Conservation (phyloP, 1,284 basidiomycete genomes). For the Ceratobasidium sp. region DNA sequence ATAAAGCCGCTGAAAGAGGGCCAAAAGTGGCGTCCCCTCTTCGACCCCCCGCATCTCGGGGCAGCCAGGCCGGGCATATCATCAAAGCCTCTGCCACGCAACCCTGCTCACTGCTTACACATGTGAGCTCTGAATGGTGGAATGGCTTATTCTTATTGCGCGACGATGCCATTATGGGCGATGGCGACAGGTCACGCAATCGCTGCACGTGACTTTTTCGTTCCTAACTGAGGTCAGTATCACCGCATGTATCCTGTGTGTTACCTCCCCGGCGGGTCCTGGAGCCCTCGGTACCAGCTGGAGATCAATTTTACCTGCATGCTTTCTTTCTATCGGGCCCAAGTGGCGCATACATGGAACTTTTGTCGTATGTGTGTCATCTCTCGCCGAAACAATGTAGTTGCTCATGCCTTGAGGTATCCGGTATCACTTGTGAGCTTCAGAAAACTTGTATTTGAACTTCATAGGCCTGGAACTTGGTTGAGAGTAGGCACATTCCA, state of each 20-base stretch:
- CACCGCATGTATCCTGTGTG: slow-evolving; percentile 9
- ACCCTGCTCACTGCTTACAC: not conserved
- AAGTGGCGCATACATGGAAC: not conserved
- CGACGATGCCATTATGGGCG: slow-evolving; percentile 24
- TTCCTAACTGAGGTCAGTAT: not conserved
- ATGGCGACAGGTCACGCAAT: slow-evolving; percentile 44
- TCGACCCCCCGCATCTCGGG: slow-evolving; percentile 25
- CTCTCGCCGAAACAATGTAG: not conserved
- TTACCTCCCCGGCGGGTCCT: not conserved
- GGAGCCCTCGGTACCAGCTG: too few species aligned
- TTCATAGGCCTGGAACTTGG: not conserved
- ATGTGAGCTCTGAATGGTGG: slow-evolving; percentile 32
- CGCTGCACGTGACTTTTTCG: slow-evolving; percentile 19
- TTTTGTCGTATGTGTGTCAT: not conserved
- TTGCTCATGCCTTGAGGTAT: not conserved
- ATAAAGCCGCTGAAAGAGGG: slow-evolving; percentile 8
- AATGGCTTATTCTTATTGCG: slow-evolving; percentile 38
- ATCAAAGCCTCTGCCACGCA: slow-evolving; percentile 39
- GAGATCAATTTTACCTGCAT: too few species aligned
- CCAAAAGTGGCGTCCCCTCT: slow-evolving; percentile 9
- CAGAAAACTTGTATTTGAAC: not conserved
- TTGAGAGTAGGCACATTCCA: not conserved
- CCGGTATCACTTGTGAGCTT: too few species aligned
- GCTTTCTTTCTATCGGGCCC: not conserved
- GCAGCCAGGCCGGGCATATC: slow-evolving; percentile 2